These are phyloP conservation scores for Hevea brasiliensis DNA, from an alignment of 345 rosid species.

Conservation along the genomic window DNA sequence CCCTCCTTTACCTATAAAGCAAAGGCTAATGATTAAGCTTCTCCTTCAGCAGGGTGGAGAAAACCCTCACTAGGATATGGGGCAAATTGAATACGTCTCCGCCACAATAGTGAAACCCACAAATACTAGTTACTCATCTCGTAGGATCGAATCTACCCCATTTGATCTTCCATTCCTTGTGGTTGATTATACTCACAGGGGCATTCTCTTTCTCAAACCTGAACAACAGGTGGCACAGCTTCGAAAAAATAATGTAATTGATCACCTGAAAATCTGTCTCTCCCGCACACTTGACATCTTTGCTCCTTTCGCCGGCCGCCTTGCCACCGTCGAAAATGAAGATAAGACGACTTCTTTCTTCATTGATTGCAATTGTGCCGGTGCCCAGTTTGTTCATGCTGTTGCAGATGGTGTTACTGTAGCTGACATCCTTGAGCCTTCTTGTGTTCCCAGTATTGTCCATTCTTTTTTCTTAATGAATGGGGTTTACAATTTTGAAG, in stretches of 20 bases:
- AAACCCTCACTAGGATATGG: neutral
- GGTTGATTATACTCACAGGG: conserved; percentile 10
- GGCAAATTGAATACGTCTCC: neutral
- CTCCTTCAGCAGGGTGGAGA: neutral
- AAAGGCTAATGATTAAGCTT: neutral
- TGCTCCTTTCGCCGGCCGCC: conserved; percentile 29
- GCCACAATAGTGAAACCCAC: neutral
- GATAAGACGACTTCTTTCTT: conserved; percentile 20
- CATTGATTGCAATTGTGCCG: conserved; percentile 28
- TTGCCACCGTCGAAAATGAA: conserved; percentile 15
- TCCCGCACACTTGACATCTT: conserved; percentile 25
- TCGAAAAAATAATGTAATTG: neutral
- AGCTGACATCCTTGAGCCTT: conserved; percentile 26
- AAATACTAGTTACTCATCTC: neutral
- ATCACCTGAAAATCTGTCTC: conserved; percentile 20
- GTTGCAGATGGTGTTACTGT: conserved; percentile 27
- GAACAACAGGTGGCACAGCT: neutral
- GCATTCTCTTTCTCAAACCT: conserved; percentile 28
- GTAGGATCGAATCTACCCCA: conserved; percentile 11
- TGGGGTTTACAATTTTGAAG: neutral
- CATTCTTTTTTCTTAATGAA: neutral
- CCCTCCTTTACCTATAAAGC: neutral
- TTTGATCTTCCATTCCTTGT: conserved; percentile 11
- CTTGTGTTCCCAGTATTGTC: conserved; percentile 23
- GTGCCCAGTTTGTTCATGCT: conserved; percentile 40